phyloP scores from a whole-genome alignment of 805 yeast species.

The Saccharomyces paradoxus region DNA sequence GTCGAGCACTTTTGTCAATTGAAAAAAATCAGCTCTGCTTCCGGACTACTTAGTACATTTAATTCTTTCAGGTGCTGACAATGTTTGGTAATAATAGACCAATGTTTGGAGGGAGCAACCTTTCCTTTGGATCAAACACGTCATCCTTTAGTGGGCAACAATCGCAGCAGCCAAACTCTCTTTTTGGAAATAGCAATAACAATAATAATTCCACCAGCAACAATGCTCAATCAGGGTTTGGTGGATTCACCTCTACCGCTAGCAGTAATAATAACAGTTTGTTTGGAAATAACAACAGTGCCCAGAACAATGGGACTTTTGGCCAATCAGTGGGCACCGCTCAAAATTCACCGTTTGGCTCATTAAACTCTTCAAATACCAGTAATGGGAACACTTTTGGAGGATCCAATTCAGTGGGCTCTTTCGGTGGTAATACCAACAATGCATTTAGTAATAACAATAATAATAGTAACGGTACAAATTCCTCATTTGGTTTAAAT shows the following conservation, averaged over 20 bases:
- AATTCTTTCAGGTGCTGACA: background rate
- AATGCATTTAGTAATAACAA: slow-evolving; percentile 29
- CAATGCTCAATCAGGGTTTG: slow-evolving; percentile 30
- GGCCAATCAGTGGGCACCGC: slow-evolving; percentile 23
- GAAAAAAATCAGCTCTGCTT: background rate
- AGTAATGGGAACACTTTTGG: slow-evolving; percentile 12
- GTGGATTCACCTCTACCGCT: slow-evolving; percentile 25
- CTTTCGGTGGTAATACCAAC: slow-evolving; percentile 31
- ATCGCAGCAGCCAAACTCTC: slow-evolving; percentile 19
- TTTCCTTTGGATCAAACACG: slow-evolving; percentile 17
- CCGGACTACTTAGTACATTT: background rate
- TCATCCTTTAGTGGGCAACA: slow-evolving; percentile 16
- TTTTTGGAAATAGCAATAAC: slow-evolving; percentile 27
- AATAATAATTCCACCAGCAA: slow-evolving; percentile 9
- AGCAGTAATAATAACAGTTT: slow-evolving; percentile 12
- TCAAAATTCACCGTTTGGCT: slow-evolving; percentile 18
- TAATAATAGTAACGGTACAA: slow-evolving; percentile 5
- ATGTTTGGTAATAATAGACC: slow-evolving; percentile 25
- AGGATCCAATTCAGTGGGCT: slow-evolving; percentile 18
- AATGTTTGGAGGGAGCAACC: slow-evolving; percentile 23
- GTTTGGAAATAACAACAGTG: slow-evolving; percentile 11
- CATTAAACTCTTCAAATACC: slow-evolving; percentile 3
- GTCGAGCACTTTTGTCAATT: background rate
- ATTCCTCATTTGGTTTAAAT: slow-evolving; percentile 35
- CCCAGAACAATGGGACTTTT: slow-evolving; percentile 20